A percentile compares a stretch with the other conserved stretches of the same genome.
These are phyloP conservation scores for Ophiosphaerella korrae DNA, from an alignment of 2,329 filamentous ascomycete species.

Conservation along the genomic window DNA sequence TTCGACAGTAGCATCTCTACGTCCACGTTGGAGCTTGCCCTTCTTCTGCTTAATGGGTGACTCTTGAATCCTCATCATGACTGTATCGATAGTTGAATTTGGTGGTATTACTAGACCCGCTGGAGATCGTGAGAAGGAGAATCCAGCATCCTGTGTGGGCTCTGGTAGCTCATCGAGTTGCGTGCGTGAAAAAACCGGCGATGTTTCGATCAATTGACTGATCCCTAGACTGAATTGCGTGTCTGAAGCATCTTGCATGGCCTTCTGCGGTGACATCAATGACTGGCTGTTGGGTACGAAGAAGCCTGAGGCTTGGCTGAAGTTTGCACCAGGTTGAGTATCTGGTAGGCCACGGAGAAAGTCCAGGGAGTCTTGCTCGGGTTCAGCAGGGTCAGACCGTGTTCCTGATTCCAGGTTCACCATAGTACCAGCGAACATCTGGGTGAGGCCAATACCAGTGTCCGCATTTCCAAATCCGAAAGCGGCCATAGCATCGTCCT, in stretches of 20 bases:
- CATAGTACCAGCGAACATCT: constrained; percentile 91
- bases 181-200: constrained; percentile 52
- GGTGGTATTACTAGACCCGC: constrained; percentile 65
- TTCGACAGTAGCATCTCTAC: constrained; percentile 46
- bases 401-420: constrained; percentile 60
- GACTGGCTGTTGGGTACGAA: constrained; percentile 64
- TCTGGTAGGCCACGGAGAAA: constrained; percentile 59
- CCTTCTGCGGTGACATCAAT: constrained; percentile 28
- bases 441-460: constrained; percentile 72
- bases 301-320: constrained; percentile 65
- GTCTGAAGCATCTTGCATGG: constrained; percentile 20
- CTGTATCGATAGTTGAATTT: constrained; percentile 72
- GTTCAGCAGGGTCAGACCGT: constrained; percentile 40
- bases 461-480: constrained; percentile 48
- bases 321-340: constrained; percentile 59
- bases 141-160: constrained; percentile 80
- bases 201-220: constrained; percentile 42
- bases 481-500: constrained; percentile 43
- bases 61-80: constrained; percentile 61
- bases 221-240: constrained; percentile 41
- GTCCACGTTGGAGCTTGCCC: constrained; percentile 59
- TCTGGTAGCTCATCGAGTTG: constrained; percentile 74
- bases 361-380: constrained; percentile 56
- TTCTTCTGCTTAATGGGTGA: constrained; percentile 70
- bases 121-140: constrained; percentile 71